Base-by-base conservation (phyloP, 176 grass and related monocot species). In the Hordeum marinum region DNA sequence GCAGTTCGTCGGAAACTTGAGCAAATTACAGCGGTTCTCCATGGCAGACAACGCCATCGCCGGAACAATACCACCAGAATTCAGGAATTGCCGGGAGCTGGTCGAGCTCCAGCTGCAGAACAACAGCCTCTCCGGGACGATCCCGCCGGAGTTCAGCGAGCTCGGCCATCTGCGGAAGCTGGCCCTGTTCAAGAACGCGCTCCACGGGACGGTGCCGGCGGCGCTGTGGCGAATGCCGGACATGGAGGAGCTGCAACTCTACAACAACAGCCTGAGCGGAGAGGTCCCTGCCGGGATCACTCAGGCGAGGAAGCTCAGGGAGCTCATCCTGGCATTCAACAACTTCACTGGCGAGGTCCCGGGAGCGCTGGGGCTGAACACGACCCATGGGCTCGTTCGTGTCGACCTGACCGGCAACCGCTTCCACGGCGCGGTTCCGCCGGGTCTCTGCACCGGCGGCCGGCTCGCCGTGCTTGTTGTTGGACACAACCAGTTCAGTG, bases 81-180 rank as follows among this genome's bases (percentile, higher is more conserved):
- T 93, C 3, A 77, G 43, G 1, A 88, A 23, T 8, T 93, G 91
- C 76, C 48, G 42, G 80, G 78, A 75, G 13, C 85, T 93, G 81
- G 75, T 90, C 3, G 91, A 85, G 59, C 78, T 93, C 23, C 71
- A 67, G 9, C 75, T 92, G 27, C 87, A 92, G 57, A 88, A 89
- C 23, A 92, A 92, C 60, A 81, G 59, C 43, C 80, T 92, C 17
- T 71, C 76, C 2, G 90, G 90, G 50, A 24, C 43, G 9, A 81
- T 94, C 54, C 89, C 89, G 17, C 73, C 26, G 0, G 86, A 91
- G 72, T 89, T 94, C 29, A 18, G 29, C 12, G 48, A 68, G 66
- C 89, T 94, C 23, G 58, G 45, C 11, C 26, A 20, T 4, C 73
- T 94, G 12, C 8, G 57, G 32, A 84, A 4, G 9, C 32, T 94